Base-by-base conservation (phyloP, 352 stramenopile species). In the Globisporangium megalacanthum region DNA sequence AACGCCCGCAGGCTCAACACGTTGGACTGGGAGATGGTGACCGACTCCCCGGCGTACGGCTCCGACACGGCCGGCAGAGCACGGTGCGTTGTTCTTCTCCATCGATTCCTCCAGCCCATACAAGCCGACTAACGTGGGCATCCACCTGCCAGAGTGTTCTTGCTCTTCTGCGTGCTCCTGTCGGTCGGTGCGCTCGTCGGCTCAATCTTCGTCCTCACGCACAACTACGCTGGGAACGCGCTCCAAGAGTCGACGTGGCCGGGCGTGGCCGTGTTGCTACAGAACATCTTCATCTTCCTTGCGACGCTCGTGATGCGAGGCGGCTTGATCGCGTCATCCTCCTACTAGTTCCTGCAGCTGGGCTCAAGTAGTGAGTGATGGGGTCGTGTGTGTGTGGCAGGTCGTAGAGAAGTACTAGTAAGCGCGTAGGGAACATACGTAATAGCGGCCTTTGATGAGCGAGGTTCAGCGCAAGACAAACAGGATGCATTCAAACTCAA, bases 21-120 rank as follows among this genome's bases (percentile, higher is more conserved):
- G 33, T 64, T 88, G 14, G 73, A 88, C 61, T 88, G 77, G 75
- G 73, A 76, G 10, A 86, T 88, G 75, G 52, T 88, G 2, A 72
- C 61, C 29, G 69, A 83, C 45, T 79, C 79, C 42, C 65, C 69
- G 9, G 49, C 58, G 19, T 86, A 88, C 49, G 73, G 75, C 9
- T 65, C 66, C 0, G 72, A 81, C 37, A 72, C 77, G 47, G 77
- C 75, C 9, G 70, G 54, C 9, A 61, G 69, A 57, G 77, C 77
- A 25, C 61, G 77, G 74, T 84, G 29, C 36, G 48, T 49, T 19
- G 0, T 20, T 25, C 35, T 15, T 17, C 2, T 56, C 19, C 33
- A 37, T 8, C 8, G 5, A 8, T 37, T 37, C 33, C 33, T 8
- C 4, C 33, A 37, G 33, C 33, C 5, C 33, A 37, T 37, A 6